phyloP scores from a whole-genome alignment of 768 basidiomycete genomes.

The Tulasnella sp. region DNA sequence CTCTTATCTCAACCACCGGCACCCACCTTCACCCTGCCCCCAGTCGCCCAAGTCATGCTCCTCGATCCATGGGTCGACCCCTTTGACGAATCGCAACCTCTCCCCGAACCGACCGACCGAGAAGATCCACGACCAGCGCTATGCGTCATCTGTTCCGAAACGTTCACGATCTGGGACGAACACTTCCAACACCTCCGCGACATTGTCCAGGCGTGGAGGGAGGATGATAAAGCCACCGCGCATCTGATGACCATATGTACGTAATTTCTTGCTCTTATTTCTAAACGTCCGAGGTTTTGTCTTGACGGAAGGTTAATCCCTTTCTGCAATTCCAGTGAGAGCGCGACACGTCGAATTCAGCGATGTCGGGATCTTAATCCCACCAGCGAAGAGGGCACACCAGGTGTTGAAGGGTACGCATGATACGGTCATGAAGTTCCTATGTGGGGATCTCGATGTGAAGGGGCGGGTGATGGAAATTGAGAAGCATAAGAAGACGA shows the following conservation, averaged over 20 bases:
- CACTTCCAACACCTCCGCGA: slow-evolving; percentile 53
- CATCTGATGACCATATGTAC: slow-evolving; percentile 17
- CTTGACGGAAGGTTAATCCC: background rate
- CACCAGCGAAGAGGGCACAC: background rate
- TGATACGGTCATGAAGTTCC: slow-evolving; percentile 14
- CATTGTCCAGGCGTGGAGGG: slow-evolving; percentile 42
- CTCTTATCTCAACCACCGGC: slow-evolving; percentile 43
- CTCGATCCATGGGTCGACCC: slow-evolving; percentile 85
- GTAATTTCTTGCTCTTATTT: background rate
- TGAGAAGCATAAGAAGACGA: slow-evolving; percentile 10
- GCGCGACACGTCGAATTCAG: slow-evolving; percentile 16
- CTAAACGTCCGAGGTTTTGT: too few relatives aligned
- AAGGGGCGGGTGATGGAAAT: slow-evolving; percentile 13
- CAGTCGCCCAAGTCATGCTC: slow-evolving; percentile 46
- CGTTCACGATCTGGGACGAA: slow-evolving; percentile 66
- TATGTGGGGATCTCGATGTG: slow-evolving; percentile 1
- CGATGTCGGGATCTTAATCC: slow-evolving; percentile 14
- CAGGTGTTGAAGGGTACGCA: slow-evolving; percentile 2
- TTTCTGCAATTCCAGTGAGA: slow-evolving; percentile 10
- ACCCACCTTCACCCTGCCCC: slow-evolving; percentile 34
- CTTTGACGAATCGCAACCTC: slow-evolving; percentile 44
- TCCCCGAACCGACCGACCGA: background rate
- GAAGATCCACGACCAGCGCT: slow-evolving; percentile 27
- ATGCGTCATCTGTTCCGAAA: slow-evolving; percentile 64
- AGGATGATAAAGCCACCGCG: background rate